These are phyloP conservation scores for Suillus placidus DNA, from an alignment of 768 basidiomycete species.

Conservation along the genomic window DNA sequence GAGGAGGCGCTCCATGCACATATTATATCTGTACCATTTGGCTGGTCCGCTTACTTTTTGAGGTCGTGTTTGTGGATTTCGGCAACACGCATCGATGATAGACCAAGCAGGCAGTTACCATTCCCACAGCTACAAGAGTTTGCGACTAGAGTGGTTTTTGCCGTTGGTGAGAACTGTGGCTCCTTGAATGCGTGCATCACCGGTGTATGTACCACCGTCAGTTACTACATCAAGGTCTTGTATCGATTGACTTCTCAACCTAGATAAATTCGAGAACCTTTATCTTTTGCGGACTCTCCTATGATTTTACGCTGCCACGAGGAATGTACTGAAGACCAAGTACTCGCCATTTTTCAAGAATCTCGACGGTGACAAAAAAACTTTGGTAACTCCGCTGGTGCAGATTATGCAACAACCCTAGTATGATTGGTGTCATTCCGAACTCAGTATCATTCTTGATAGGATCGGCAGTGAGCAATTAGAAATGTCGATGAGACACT, in stretches of 20 bases:
- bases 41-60: conserved; percentile 15
- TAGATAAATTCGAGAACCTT: background rate
- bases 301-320: background rate
- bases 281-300: background rate
- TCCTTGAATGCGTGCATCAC: background rate
- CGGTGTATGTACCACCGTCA: background rate
- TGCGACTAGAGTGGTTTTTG: conserved; percentile 32
- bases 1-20: no score
- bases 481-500: background rate
- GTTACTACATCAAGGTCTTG: background rate
- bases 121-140: conserved; percentile 27
- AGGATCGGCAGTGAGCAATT: background rate
- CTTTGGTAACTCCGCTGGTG: background rate
- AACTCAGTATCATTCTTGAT: background rate
- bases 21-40: conserved; percentile 21
- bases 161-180: background rate
- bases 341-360: background rate
- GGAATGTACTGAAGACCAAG: background rate
- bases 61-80: background rate
- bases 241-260: background rate
- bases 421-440: background rate
- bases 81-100: background rate
- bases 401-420: background rate
- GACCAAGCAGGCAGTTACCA: conserved; percentile 6
- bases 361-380: background rate